Evolutionary conservation across 192 early-diverging fungal species (phyloP).

Genomic region (Mortierella claussenii): DNA sequence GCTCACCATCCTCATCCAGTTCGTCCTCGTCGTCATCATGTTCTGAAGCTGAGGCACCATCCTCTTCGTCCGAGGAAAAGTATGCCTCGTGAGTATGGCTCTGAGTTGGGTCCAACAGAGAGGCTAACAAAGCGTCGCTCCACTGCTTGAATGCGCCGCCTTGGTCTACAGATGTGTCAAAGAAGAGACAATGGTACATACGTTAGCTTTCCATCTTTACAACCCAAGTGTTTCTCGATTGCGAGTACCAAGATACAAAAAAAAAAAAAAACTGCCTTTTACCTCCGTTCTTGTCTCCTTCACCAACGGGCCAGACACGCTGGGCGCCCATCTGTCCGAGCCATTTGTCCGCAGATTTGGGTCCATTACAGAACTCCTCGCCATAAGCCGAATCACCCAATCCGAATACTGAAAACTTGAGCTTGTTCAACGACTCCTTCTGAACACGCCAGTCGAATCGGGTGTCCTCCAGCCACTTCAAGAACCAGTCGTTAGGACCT

Average conservation of each 20-base stretch:
- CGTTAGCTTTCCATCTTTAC: too few species aligned
- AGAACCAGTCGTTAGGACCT: slow-evolving; percentile 76
- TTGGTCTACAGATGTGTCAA: slow-evolving; percentile 25
- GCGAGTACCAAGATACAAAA: too few species aligned
- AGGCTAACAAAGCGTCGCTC: slow-evolving; percentile 41
- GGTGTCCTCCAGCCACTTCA: slow-evolving; percentile 69
- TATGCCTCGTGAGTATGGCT: slow-evolving; percentile 59
- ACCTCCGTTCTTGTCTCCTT: slow-evolving; percentile 69
- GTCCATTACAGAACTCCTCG: slow-evolving; percentile 66
- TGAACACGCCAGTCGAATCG: slow-evolving; percentile 73
- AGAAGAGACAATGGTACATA: too few species aligned
- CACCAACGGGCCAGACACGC: slow-evolving; percentile 68
- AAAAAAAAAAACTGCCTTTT: too few species aligned
- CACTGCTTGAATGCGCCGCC: slow-evolving; percentile 50
- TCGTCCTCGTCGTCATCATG: slow-evolving; percentile 62
- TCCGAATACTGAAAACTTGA: slow-evolving; percentile 76
- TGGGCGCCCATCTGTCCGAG: slow-evolving; percentile 68
- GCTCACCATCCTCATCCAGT: slow-evolving; percentile 31
- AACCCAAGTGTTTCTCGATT: too few species aligned
- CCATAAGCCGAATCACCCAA: slow-evolving; percentile 76
- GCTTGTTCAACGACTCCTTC: slow-evolving; percentile 57
- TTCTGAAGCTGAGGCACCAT: slow-evolving; percentile 65
- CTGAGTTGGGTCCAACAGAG: slow-evolving; percentile 55
- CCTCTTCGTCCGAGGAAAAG: slow-evolving; percentile 58
- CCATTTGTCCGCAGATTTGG: slow-evolving; percentile 68